A percentile compares a stretch with the other conserved stretches of the same genome.
Conservation (phyloP, 257 asterid genomes). For the Nicotiana paniculata region DNA sequence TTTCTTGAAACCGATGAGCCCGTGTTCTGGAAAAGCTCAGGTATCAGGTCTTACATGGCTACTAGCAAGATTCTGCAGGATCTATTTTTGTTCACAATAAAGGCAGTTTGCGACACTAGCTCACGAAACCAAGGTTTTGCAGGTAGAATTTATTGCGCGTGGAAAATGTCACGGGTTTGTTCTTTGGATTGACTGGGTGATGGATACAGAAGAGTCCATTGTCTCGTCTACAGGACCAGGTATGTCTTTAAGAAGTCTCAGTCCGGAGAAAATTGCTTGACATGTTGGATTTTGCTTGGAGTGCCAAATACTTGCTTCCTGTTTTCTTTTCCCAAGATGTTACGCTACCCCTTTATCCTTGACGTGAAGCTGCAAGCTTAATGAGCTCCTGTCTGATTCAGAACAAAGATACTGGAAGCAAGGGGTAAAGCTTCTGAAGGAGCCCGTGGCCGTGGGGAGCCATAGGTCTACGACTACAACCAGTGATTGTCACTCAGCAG, state of each 20-base stretch:
- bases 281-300: background rate
- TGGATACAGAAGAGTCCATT: slow-evolving; percentile 39
- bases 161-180: slow-evolving; percentile 87
- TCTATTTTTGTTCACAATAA: background rate
- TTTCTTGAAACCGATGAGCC: slow-evolving; percentile 52
- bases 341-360: background rate
- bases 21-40: slow-evolving; percentile 70
- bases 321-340: background rate
- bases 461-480: background rate
- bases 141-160: slow-evolving; percentile 49
- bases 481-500: slow-evolving; percentile 25
- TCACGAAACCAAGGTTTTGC: slow-evolving; percentile 12
- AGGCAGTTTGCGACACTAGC: background rate
- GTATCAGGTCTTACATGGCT: slow-evolving; percentile 26
- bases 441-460: slow-evolving; percentile 40
- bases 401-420: slow-evolving; percentile 86
- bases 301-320: background rate
- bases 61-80: background rate
- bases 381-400: slow-evolving; percentile 15
- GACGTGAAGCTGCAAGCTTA: background rate
- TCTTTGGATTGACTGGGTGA: slow-evolving; percentile 87
- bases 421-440: slow-evolving; percentile 69
- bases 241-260: slow-evolving; percentile 11
- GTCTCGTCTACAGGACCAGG: slow-evolving; percentile 81
- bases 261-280: background rate